Base-by-base conservation (phyloP, 306 rosid genomes). In the Medicago arabica region DNA sequence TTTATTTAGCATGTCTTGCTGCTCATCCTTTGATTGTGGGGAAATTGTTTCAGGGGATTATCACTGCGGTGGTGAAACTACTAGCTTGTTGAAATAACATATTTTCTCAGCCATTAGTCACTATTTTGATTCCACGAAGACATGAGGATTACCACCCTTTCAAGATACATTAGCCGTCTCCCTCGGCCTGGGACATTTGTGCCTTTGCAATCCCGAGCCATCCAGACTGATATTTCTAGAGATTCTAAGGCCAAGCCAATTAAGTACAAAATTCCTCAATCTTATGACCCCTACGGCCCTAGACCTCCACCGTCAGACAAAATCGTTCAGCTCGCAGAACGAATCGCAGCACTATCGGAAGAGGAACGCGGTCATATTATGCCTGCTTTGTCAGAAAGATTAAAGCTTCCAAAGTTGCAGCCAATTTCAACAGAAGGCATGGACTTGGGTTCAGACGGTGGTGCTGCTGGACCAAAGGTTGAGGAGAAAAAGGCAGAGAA, bases 401-500 rank as follows among this genome's bases (percentile, higher is more conserved):
- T 85, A 54, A 75, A 54, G 54, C 84, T 85, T 79, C 88, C 88
- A 6, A 85, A 82, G 72, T 75, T 85, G 86, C 86, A 82, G 77
- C 80, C 77, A 38, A 85, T 85, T 78, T 85, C 88, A 49, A 82
- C 84, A 8, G 86, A 85, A 51, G 86, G 88, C 67, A 51, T 85
- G 84, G 86, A 85, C 72, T 5, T 85, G 84, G 88, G 77, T 25
- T 34, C 79, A 0, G 84, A 75, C 14, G 72, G 79, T 15, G 84
- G 69, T 3, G 65, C 65, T 17, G 75, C 86, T 1, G 84, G 84
- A 18, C 78, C 80, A n/a, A 76, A 82, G 80, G 84, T 43, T 0
- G 88, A 85, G 72, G 88, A 85, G 84, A 85, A 82, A 47, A 85
- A 85, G 19, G 84, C 84, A 2, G 88, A 85, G 65, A 85, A 85